Evolutionary conservation across 2,329 filamentous ascomycete genomes (phyloP).

Genomic region (Trichoderma sp.): DNA sequence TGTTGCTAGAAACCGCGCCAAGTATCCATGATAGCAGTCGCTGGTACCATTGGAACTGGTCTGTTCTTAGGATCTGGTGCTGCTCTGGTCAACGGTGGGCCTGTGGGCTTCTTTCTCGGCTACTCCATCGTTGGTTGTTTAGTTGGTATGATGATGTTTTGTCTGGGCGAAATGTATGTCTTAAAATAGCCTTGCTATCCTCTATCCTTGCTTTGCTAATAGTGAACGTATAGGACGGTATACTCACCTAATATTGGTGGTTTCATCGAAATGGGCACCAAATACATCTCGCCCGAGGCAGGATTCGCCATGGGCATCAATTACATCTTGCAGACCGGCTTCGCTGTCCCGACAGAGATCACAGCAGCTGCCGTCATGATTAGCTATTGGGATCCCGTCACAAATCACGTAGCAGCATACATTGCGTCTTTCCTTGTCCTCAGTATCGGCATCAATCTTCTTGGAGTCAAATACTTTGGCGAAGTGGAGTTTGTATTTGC

Average conservation of each 20-base stretch:
- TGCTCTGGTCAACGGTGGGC: conserved; percentile 29
- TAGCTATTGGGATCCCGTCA: conserved; percentile 32
- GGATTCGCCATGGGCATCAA: conserved; percentile 35
- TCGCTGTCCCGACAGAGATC: conserved; percentile 34
- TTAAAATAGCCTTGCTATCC: background rate
- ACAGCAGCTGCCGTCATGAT: conserved; percentile 33
- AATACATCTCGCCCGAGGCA: conserved; percentile 33
- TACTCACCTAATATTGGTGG: conserved; percentile 34
- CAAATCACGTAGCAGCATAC: conserved; percentile 25
- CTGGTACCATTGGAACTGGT: conserved; percentile 46
- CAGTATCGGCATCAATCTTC: conserved; percentile 32
- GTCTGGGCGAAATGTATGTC: conserved; percentile 32
- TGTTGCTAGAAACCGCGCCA: conserved; percentile 33
- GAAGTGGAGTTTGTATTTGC: conserved; percentile 56
- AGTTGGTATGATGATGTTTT: conserved; percentile 32
- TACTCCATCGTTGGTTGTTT: conserved; percentile 30
- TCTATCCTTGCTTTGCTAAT: background rate
- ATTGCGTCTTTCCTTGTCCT: conserved; percentile 32
- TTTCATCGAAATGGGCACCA: conserved; percentile 36
- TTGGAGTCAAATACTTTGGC: conserved; percentile 46
- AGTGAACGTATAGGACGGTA: conserved; percentile 30
- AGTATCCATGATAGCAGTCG: conserved; percentile 45
- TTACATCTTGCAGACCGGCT: conserved; percentile 33
- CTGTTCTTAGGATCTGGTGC: conserved; percentile 34
- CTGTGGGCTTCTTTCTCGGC: conserved; percentile 30